Evolutionary conservation across 768 basidiomycete species (phyloP), one percentile per base, ranked within the genome.

Genomic region (Hortiboletus campestris): DNA sequence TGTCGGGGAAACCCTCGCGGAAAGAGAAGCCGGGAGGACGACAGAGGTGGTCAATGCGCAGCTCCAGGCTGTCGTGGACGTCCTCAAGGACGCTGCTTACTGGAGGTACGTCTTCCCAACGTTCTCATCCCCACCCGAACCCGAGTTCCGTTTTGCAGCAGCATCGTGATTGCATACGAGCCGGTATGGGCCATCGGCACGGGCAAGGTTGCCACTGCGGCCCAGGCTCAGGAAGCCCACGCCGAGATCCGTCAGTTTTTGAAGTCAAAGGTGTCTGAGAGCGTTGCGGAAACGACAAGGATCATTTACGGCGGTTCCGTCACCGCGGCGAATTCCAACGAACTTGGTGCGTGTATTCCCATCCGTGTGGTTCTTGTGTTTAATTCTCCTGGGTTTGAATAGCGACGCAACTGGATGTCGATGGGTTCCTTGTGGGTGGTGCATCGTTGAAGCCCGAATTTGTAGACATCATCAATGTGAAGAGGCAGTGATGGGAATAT

Each of bases 121-220:
- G 25, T 22, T 53, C 28, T 25, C 13, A 1, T 19, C 28, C 31
- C 36, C 20, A 41, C 17, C n/a, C 38, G 14, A 20, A 20, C 11
- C 28, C 34, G 19, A 32, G 8, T 16, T 20, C 38, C 31, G 1
- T 14, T 16, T 45, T 54, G 7, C 58, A 95, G 94, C 66, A 84
- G 90, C 59, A 79, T 98, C 67, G 96, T 99, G 55, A 81, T 99
- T 65, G 97, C 97, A 19, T 99, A 95, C 72, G 93, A 96, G 72
- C 92, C 94, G 41, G 92, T 98, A 17, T 98, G 97, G 96, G 96
- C 97, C 34, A 98, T 98, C 71, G 97, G 97, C 43, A 98, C 96
- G 13, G 96, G 96, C 60, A 96, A 90, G 72, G 95, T 97, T 49
- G 96, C 96, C 43, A 91, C 91, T 32, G 78, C 90, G 1, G 79